These are phyloP conservation scores for Aaosphaeria pasadenensis DNA, from an alignment of 2,329 filamentous ascomycete genomes.

Conservation along the genomic window DNA sequence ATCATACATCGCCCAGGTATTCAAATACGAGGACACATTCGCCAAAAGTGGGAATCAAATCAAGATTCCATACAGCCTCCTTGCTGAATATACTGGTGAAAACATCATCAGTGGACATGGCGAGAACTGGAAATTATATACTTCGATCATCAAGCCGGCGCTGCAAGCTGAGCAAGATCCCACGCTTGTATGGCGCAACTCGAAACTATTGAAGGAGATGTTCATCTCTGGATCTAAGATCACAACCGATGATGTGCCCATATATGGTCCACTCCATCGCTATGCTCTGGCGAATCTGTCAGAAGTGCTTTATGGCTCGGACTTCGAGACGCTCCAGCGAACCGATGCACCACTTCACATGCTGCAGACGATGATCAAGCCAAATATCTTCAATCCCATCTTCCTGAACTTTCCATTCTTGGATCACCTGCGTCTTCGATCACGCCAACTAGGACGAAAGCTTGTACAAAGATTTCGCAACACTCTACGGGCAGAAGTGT, in stretches of 20 bases:
- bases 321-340: slow-evolving; percentile 21
- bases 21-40: slow-evolving; percentile 28
- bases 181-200: slow-evolving; percentile 19
- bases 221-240: slow-evolving; percentile 26
- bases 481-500: slow-evolving; percentile 16
- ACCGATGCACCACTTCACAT: slow-evolving; percentile 15
- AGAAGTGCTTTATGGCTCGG: slow-evolving; percentile 27
- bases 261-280: slow-evolving; percentile 35
- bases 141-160: slow-evolving; percentile 27
- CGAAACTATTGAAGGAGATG: slow-evolving; percentile 19
- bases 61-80: slow-evolving; percentile 29
- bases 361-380: slow-evolving; percentile 23
- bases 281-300: slow-evolving; percentile 38
- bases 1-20: slow-evolving; percentile 41
- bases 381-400: slow-evolving; percentile 22
- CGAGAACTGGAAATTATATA: slow-evolving; percentile 29
- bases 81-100: slow-evolving; percentile 29
- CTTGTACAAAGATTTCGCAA: slow-evolving; percentile 17
- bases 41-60: slow-evolving; percentile 30
- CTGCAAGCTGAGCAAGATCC: slow-evolving; percentile 25
- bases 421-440: slow-evolving; percentile 17
- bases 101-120: slow-evolving; percentile 34
- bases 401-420: slow-evolving; percentile 26
- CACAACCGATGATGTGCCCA: slow-evolving; percentile 12
- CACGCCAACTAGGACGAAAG: slow-evolving; percentile 15